Evolutionary conservation across 2,329 filamentous ascomycete species (phyloP).

Genomic region (Pseudogymnoascus sp.): DNA sequence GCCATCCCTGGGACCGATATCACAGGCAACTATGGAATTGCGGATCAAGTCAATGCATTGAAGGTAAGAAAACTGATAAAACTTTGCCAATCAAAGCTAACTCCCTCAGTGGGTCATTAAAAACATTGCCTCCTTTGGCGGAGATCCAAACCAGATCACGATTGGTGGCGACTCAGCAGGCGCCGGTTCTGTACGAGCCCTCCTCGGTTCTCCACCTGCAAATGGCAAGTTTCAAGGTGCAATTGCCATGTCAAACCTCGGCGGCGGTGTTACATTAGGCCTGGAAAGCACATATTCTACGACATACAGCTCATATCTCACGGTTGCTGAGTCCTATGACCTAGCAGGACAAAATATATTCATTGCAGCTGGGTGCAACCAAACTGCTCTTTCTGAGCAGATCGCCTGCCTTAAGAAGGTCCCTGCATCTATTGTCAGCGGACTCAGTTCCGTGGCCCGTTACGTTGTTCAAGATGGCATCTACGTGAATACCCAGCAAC

Average conservation of each 20-base stretch:
- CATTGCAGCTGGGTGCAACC: conserved; percentile 39
- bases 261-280: conserved; percentile 42
- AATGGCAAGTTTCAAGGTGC: conserved; percentile 41
- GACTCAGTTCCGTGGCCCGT: conserved; percentile 28
- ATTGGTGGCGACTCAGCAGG: conserved; percentile 46
- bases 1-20: conserved; percentile 44
- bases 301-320: conserved; percentile 47
- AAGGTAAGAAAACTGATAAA: conserved; percentile 22
- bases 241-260: conserved; percentile 44
- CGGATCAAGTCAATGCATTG: conserved; percentile 43
- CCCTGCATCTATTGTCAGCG: conserved; percentile 26
- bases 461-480: conserved; percentile 47
- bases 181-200: conserved; percentile 40
- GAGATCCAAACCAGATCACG: conserved; percentile 39
- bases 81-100: conserved; percentile 5
- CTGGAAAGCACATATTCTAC: conserved; percentile 42
- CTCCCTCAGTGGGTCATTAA: conserved; percentile 38
- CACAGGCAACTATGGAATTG: conserved; percentile 45
- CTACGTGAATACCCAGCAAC: conserved; percentile 41
- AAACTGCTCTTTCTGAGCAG: conserved; percentile 34
- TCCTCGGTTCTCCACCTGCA: conserved; percentile 41
- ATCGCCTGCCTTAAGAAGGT: conserved; percentile 39
- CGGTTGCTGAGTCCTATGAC: conserved; percentile 41
- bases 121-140: conserved; percentile 39
- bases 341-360: conserved; percentile 43